phyloP scores from a whole-genome alignment of 352 stramenopile species.

The Pythium scleroteichum region DNA sequence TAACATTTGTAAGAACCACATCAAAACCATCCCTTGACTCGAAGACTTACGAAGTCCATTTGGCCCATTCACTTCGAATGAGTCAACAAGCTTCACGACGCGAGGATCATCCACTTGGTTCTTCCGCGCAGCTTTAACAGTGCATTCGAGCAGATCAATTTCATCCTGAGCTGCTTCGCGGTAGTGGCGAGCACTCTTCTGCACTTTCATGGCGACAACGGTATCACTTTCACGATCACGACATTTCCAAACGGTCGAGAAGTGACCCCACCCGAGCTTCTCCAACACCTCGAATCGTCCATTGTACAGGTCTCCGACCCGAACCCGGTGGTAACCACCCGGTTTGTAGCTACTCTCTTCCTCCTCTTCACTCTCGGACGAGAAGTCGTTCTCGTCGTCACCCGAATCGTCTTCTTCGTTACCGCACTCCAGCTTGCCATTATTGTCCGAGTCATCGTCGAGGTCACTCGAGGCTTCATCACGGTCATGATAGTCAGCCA shows the following conservation, averaged over 20 bases:
- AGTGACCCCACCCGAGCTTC: constrained; percentile 99
- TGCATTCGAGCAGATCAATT: constrained; percentile 95
- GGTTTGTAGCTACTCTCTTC: constrained; percentile 95
- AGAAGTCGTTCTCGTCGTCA: constrained; percentile 88
- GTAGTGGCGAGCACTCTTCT: constrained; percentile 98
- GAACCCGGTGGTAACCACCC: constrained; percentile 98
- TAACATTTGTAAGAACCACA: background rate
- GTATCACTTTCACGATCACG: constrained; percentile 78
- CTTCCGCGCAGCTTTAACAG: constrained; percentile 61
- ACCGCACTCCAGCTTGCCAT: constrained; percentile 40
- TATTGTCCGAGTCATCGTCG: constrained; percentile 10
- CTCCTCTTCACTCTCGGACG: constrained; percentile 89
- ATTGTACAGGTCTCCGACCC: constrained; percentile 92
- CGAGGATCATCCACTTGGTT: constrained; percentile 37
- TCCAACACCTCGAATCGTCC: constrained; percentile 95
- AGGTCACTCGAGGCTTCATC: constrained; percentile 1
- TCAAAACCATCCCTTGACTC: background rate
- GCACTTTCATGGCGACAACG: constrained; percentile 97
- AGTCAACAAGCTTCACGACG: constrained; percentile 86
- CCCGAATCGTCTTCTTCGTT: constrained; percentile 21
- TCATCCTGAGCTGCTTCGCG: constrained; percentile 98
- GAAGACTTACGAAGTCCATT: constrained; percentile 88
- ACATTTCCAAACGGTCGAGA: constrained; percentile 99
- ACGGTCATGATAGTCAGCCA: constrained; percentile 21
- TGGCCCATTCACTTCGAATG: constrained; percentile 96